Base-by-base conservation (phyloP, 345 rosid genomes). In the Citrus hindsii region DNA sequence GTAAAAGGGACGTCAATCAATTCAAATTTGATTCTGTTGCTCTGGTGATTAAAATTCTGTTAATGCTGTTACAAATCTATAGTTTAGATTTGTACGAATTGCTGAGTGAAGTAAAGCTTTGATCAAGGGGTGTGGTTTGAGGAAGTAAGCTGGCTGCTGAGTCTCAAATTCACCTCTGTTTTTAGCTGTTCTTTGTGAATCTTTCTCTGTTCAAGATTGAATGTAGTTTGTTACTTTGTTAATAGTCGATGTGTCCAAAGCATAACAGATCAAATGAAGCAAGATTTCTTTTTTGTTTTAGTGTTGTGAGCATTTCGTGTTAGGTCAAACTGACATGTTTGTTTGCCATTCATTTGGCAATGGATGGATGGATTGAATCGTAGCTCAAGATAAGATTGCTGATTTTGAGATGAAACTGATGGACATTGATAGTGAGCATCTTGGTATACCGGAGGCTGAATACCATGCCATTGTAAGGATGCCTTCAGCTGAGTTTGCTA, bases 381-480 rank as follows among this genome's bases (percentile, higher is more conserved):
- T 76, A 96, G 98, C 97, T 0, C 99, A 96, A 82, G 99, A 96
- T 79, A 96, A 90, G 81, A 96, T 96, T 76, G 89, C 99, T 0
- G 99, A 96, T 61, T 96, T 94, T 75, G 99, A 96, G 90, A 94
- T 97, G 99, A 97, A 93, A 76, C 84, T 97, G 84, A 97, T 94
- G 99, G 98, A 94, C 87, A 93, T 97, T 3, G 99, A 94, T 75
- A 93, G 98, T 33, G 99, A 97, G 88, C 99, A 97, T 79, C 92
- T 97, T 33, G 99, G 99, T 6, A 97, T 97, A 67, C 99, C 98
- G 6, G 99, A 94, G 77, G 99, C 98, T 25, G 98, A 97, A 76
- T 97, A 94, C 76, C 98, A 94, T 22, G 94, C 99, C 4, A 97
- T 97, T 77, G 98, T 97, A 51, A 85, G 86, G 79, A 97, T 97